phyloP scores from a whole-genome alignment of 1,139 yeast genomes.

The Kodamaea arcana region DNA sequence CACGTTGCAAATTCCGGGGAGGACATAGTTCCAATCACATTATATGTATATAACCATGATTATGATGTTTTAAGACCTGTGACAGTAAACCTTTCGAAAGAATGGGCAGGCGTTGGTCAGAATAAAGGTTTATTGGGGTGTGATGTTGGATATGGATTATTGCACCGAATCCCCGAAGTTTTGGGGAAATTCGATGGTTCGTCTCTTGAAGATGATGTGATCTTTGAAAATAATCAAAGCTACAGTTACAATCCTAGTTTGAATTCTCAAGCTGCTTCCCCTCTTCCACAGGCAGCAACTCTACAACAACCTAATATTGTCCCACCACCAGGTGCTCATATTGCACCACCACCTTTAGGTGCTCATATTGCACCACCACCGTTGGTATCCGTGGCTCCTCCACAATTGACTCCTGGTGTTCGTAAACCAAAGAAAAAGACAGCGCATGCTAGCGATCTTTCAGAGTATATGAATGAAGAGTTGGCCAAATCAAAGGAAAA shows the following conservation, averaged over 20 bases:
- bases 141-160: conserved; percentile 88
- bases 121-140: conserved; percentile 81
- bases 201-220: conserved; percentile 33
- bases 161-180: conserved; percentile 79
- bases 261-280: conserved; percentile 6
- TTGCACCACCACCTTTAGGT: conserved; percentile 11
- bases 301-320: conserved; percentile 11
- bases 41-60: conserved; percentile 87
- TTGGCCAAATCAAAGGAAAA: conserved; percentile 38
- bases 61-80: conserved; percentile 85
- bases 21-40: conserved; percentile 40
- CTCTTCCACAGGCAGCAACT: conserved; percentile 6
- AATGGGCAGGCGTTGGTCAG: conserved; percentile 47
- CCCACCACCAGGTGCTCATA: conserved; percentile 13
- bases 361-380: conserved; percentile 9
- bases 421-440: conserved; percentile 25
- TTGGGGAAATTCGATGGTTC: conserved; percentile 44
- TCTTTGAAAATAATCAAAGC: conserved; percentile 29
- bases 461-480: conserved; percentile 45
- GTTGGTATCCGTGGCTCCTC: conserved; percentile 9
- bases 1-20: conserved; percentile 35
- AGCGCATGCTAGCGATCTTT: conserved; percentile 24
- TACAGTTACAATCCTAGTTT: conserved; percentile 12
- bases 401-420: conserved; percentile 17
- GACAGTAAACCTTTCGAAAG: conserved; percentile 51